Percentiles rank a stretch among this genome's conserved stretches.
These are phyloP conservation scores for Citropsis articulata DNA, from an alignment of 345 rosid species.

Conservation along the genomic window DNA sequence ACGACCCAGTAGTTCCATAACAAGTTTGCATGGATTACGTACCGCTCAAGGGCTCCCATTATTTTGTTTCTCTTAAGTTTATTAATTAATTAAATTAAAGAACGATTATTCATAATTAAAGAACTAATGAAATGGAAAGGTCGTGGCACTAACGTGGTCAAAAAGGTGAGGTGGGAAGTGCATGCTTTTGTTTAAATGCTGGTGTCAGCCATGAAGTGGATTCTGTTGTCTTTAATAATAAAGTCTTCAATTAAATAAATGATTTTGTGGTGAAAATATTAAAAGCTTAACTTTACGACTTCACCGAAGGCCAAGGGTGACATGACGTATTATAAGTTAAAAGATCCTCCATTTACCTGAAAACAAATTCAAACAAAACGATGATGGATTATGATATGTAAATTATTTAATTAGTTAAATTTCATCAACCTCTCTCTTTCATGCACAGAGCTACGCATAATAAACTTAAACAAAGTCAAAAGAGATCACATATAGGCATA, in stretches of 20 bases:
- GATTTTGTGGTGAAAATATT: constrained; percentile 21
- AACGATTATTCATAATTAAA: constrained; percentile 1
- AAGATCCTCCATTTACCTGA: constrained; percentile 52
- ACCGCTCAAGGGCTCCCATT: constrained; percentile 1
- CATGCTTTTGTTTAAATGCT: constrained; percentile 33
- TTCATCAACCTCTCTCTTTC: constrained; percentile 7
- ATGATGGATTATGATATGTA: constrained; percentile 62
- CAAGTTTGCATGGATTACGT: constrained; percentile 43
- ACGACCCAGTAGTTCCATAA: constrained; percentile 22
- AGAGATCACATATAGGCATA: constrained; percentile 9
- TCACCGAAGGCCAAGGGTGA: constrained; percentile 45
- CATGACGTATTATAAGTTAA: constrained; percentile 48
- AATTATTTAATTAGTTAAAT: constrained; percentile 16
- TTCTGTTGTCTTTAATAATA: constrained; percentile 41
- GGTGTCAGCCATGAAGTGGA: constrained; percentile 57
- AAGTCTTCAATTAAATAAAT: constrained; percentile 22
- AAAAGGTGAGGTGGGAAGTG: constrained; percentile 23
- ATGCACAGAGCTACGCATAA: background rate
- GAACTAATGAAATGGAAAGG: constrained; percentile 26
- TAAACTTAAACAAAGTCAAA: constrained; percentile 11
- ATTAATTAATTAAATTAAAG: constrained; percentile 7
- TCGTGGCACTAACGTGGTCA: constrained; percentile 54
- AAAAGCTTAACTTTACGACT: constrained; percentile 44
- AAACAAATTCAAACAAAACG: constrained; percentile 27
- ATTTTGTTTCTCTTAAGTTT: background rate